Conservation (phyloP, 805 yeast species). For the Wickerhamiella qilinensis region DNA sequence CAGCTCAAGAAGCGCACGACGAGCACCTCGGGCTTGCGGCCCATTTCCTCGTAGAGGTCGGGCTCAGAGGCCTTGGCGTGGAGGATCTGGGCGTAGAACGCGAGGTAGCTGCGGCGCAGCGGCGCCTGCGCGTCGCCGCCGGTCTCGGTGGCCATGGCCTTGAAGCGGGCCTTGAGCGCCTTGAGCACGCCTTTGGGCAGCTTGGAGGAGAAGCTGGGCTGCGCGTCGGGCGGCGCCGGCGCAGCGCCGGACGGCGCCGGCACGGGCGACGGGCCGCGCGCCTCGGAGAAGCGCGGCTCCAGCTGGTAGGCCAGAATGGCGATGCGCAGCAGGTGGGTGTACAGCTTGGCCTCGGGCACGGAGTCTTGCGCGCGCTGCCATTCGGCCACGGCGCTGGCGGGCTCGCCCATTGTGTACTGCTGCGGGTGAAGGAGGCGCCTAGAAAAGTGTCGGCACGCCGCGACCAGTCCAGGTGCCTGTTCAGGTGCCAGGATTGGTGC, state of each 20-base stretch:
- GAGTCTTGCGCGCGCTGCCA: slow-evolving; percentile 6
- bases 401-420: too few species aligned
- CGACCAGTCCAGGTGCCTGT: too few species aligned
- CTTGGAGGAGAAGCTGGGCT: slow-evolving; percentile 11
- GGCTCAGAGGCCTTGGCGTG: slow-evolving; percentile 22
- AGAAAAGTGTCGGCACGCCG: too few species aligned
- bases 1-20: slow-evolving; percentile 21
- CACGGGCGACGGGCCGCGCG: slow-evolving; percentile 20
- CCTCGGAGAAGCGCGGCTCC: slow-evolving; percentile 38
- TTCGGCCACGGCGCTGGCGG: neutral
- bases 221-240: too few species aligned
- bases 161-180: slow-evolving; percentile 21
- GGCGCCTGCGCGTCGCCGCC: slow-evolving; percentile 23
- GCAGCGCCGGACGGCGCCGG: too few species aligned
- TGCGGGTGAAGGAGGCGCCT: too few species aligned
- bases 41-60: slow-evolving; percentile 14
- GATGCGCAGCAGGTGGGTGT: slow-evolving; percentile 37
- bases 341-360: slow-evolving; percentile 22
- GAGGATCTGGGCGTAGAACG: slow-evolving; percentile 45
- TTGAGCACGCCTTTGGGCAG: slow-evolving; percentile 19
- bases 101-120: slow-evolving; percentile 38
- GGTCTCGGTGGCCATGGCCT: slow-evolving; percentile 18
- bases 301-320: slow-evolving; percentile 42
- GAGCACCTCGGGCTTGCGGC: slow-evolving; percentile 21
- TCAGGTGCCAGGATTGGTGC: too few species aligned